Conservation (phyloP, 768 basidiomycete genomes). For the Cyclocybe cylindracea region DNA sequence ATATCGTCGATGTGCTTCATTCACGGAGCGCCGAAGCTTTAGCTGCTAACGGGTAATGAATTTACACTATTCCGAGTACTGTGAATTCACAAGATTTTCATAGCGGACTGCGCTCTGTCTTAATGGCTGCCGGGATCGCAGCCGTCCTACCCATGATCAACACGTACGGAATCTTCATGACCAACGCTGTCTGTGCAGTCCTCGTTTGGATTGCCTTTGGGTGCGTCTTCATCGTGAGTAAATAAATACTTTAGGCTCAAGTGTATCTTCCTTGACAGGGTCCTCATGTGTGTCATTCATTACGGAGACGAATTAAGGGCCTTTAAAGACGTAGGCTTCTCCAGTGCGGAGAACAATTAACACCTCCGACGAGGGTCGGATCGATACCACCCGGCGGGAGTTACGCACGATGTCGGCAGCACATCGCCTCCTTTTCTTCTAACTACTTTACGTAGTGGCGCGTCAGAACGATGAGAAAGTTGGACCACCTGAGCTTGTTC, state of each 20-base stretch:
- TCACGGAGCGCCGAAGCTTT: conserved; percentile 62
- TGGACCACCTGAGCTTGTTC: too few relatives aligned
- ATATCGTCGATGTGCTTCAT: conserved; percentile 62
- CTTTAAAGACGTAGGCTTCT: conserved; percentile 56
- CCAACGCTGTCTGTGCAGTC: conserved; percentile 45
- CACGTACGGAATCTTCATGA: conserved; percentile 45
- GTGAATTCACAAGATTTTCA: background rate
- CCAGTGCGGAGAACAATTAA: conserved; percentile 37
- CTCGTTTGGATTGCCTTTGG: conserved; percentile 49
- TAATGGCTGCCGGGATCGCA: conserved; percentile 44
- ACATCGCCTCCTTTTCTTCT: too few relatives aligned
- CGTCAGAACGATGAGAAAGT: too few relatives aligned
- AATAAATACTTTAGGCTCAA: background rate
- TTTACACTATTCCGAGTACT: too few relatives aligned
- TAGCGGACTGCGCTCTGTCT: conserved; percentile 49
- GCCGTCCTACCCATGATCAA: conserved; percentile 55
- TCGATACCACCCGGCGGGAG: too few relatives aligned
- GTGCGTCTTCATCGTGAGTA: conserved; percentile 36
- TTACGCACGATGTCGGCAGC: too few relatives aligned
- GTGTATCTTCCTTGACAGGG: conserved; percentile 29
- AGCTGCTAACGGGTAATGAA: conserved; percentile 50
- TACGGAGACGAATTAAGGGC: conserved; percentile 58
- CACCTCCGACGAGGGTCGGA: too few relatives aligned
- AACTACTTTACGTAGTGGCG: too few relatives aligned
- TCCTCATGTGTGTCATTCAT: conserved; percentile 51